Evolutionary conservation across 1,139 yeast genomes (phyloP), one percentile per base, ranked within the genome.

Genomic region (Kurtzmaniella quercitrusa): DNA sequence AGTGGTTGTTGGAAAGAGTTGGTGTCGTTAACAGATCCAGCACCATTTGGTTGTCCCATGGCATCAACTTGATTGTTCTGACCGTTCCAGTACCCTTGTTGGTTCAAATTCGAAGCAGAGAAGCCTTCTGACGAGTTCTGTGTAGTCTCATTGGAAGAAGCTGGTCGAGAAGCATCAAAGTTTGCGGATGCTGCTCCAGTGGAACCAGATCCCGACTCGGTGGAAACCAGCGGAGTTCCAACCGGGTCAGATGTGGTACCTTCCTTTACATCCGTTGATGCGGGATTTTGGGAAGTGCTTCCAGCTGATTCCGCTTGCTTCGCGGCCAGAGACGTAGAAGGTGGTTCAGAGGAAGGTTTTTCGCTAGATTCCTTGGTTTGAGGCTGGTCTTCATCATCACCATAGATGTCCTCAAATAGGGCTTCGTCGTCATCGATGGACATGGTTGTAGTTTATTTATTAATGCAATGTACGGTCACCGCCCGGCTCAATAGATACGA

Each of bases 1-100:
- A 50, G 48, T 33, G 46, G 48, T 19, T 46, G 44, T 43, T 62
- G 50, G 39, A 17, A 45, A n/a, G 38, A 19, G 31, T 9, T n/a
- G 24, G 36, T 17, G 14, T 21, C 23, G 8, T 21, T 21, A 18
- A 3, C 6, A 15, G 34, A 33, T 27, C 14, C 14, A 6, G 31
- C 31, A n/a, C 31, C 31, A 27, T 27, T 7, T 6, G 31, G 31
- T 27, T 27, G 31, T 27, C 10, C 3, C 12, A 7, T 23, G 27
- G 27, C 14, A n/a, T n/a, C 31, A 11, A n/a, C 31, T 27, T 27
- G 31, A n/a, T 4, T 27, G 10, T 27, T 27, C 14, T 27, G 31
- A n/a, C 10, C 31, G 10, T 27, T 27, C 31, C 31, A 27, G 12
- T 5, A 10, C 4, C 12, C 10, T 27, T n/a, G 14, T 27, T 27